Conservation (phyloP, 208 protist species). For the Acanthamoeba royreba region DNA sequence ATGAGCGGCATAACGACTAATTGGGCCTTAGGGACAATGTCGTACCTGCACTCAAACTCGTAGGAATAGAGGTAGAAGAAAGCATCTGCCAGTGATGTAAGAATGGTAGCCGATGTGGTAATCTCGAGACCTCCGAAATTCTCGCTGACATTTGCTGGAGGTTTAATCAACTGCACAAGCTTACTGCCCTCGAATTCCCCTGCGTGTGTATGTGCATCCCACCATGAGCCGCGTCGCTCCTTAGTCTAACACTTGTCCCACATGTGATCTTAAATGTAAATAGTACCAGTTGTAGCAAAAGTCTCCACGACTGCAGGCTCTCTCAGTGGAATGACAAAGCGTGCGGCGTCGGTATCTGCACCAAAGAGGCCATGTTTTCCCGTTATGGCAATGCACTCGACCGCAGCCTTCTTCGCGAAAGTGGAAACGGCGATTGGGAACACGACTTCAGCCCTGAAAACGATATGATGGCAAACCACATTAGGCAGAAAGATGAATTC, state of each 20-base stretch:
- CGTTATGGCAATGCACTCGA: not conserved
- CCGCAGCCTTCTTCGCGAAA: not conserved
- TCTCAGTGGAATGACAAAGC: not conserved
- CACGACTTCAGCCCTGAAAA: not conserved
- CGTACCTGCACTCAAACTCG: slow-evolving; percentile 26
- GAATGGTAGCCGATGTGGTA: not conserved
- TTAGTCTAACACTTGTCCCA: not conserved
- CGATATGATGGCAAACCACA: not conserved
- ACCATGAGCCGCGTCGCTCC: not conserved
- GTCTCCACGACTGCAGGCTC: slow-evolving; percentile 21
- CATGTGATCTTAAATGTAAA: not conserved
- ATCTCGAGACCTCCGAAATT: slow-evolving; percentile 50
- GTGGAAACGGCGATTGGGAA: not conserved
- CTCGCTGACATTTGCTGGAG: not conserved
- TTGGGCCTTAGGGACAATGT: not conserved
- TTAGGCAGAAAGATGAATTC: not conserved
- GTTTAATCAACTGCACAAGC: not conserved
- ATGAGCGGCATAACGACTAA: not conserved
- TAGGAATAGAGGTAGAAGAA: slow-evolving; percentile 47
- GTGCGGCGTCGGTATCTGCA: not conserved
- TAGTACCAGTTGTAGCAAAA: slow-evolving; percentile 50
- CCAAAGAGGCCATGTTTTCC: not conserved
- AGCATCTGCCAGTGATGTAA: slow-evolving; percentile 25
- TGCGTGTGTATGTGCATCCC: not conserved
- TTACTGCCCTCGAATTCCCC: not conserved